phyloP scores from a whole-genome alignment of 202 grass and related monocot genomes.

The Dendrocalamus latiflorus region DNA sequence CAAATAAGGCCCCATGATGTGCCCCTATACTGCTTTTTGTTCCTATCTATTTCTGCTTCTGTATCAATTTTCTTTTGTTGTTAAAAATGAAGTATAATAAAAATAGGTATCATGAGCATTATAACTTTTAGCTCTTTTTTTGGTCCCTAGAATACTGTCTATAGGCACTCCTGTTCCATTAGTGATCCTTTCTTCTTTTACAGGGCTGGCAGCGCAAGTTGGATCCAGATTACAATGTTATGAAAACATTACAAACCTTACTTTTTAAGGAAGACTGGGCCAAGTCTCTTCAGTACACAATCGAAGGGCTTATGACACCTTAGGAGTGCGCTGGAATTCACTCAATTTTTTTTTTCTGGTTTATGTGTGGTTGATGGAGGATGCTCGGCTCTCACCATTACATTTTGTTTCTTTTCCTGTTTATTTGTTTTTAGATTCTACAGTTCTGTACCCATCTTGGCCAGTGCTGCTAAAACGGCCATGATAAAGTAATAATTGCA shows the following conservation, averaged over 20 bases:
- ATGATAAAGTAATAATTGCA: conserved; percentile 39
- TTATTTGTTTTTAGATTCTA: conserved; percentile 14
- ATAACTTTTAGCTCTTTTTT: background rate
- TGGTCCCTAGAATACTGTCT: background rate
- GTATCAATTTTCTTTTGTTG: background rate
- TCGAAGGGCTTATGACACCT: conserved; percentile 85
- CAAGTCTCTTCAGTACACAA: conserved; percentile 82
- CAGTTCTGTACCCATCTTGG: conserved; percentile 18
- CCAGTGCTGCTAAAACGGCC: conserved; percentile 27
- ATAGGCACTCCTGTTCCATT: background rate
- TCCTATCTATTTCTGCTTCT: background rate
- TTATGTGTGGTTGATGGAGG: conserved; percentile 9
- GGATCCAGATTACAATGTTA: conserved; percentile 95
- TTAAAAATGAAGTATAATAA: background rate
- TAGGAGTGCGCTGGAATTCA: conserved; percentile 21
- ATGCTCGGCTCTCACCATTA: background rate
- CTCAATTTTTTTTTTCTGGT: conserved; percentile 36
- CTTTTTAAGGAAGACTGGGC: conserved; percentile 96
- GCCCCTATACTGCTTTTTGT: background rate
- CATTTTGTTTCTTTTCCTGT: conserved; percentile 6
- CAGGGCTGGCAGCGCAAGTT: conserved; percentile 98
- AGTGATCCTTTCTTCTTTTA: background rate
- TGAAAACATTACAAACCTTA: conserved; percentile 84
- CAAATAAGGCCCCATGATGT: background rate
- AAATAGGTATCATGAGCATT: background rate